Conservation (phyloP, 2,329 filamentous ascomycete genomes). For the Pyricularia sp. region DNA sequence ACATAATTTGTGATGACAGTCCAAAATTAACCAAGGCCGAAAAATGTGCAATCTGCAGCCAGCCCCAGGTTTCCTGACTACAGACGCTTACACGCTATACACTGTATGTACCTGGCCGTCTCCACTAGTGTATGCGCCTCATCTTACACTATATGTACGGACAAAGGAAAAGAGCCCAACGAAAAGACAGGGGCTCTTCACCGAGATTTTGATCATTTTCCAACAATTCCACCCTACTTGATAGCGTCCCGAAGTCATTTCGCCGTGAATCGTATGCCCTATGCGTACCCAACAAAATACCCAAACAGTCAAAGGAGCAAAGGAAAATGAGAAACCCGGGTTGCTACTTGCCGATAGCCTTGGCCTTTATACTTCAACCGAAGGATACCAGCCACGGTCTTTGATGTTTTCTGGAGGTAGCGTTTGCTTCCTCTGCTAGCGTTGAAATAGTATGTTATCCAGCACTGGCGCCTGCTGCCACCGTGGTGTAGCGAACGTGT, state of each 20-base stretch:
- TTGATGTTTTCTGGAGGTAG: background rate
- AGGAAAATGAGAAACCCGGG: background rate
- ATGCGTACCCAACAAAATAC: background rate
- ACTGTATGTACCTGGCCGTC: background rate
- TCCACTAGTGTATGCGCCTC: background rate
- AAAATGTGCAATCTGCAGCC: background rate
- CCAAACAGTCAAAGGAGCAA: background rate
- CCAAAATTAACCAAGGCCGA: background rate
- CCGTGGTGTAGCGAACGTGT: constrained; percentile 19
- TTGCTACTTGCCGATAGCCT: background rate
- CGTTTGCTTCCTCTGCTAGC: background rate
- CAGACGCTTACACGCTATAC: background rate
- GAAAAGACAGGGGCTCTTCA: background rate
- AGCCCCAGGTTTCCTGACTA: background rate
- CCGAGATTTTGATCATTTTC: background rate
- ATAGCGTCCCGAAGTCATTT: background rate
- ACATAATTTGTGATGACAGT: background rate
- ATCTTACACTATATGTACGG: background rate
- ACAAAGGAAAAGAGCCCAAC: background rate
- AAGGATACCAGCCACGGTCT: background rate
- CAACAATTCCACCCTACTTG: background rate
- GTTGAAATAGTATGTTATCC: background rate
- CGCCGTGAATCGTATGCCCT: background rate
- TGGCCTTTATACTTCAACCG: background rate
- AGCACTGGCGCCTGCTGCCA: background rate